Evolutionary conservation across 2,329 filamentous ascomycete genomes (phyloP), one percentile per base, ranked within the genome.

Genomic region (Clonostachys rosea): DNA sequence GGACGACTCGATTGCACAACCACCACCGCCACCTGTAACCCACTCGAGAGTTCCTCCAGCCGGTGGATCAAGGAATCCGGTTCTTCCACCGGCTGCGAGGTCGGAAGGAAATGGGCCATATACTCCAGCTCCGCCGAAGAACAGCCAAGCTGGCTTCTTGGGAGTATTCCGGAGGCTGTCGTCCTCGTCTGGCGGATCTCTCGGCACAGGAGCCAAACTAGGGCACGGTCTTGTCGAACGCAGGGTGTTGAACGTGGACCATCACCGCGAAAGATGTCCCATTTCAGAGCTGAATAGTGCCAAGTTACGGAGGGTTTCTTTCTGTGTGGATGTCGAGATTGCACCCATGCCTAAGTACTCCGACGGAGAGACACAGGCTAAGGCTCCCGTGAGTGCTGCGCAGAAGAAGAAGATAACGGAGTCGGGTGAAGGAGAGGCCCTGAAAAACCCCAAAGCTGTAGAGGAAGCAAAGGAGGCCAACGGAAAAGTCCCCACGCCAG

Each of bases 261-360:
- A 73, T 9, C 78, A 86, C 54, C 81, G 94, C 40, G 84, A 92
- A 59, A 76, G 94, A 53, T 95, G 90, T 63, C 77, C 81, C 20
- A 82, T 97, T 33, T 73, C 81, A 5, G 91, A 95, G 54, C 73
- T 99, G 42, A 84, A 91, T 54, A 82, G 86, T 58, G 81, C 82
- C 43, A 96, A 94, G 63, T 67, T 99, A 50, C 81, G 90, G 46
- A 83, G 91, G 46, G 94, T 99, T 1, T 88, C 92, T 0, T 99
- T 99, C 60, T 96, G 89, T 56, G 94, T 99, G 4, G 94, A 99
- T 60, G 91, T 99, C 5, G 94, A 99, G 65, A 95, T 99, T 59
- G 92, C 92, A 4, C 89, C 91, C 1, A 84, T 89, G 60, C 89
- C 91, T 20, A 84, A 82, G 56, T 94, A 95, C 56, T 68, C 73